Base-by-base conservation (phyloP, 352 stramenopile species). In the Pythium guiyangense region DNA sequence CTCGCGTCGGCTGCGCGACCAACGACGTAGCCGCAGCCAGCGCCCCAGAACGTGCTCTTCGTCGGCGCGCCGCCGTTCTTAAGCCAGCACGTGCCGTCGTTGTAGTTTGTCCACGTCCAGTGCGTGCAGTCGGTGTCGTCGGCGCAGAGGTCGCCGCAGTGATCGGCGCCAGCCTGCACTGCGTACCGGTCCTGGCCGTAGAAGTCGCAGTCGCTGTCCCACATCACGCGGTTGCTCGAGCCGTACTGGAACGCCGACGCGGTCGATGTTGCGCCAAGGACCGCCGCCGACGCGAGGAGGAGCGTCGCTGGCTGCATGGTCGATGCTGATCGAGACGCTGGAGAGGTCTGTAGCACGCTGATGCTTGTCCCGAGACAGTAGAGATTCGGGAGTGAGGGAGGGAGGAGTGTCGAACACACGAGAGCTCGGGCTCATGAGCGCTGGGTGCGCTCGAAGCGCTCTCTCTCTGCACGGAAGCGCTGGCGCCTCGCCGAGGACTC, bases 61-160 rank as follows among this genome's bases (percentile, higher is more conserved):
- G 56, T 35, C 27, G 48, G 56, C 6, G 56, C 63, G 31, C 20
- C 25, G 27, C 40, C 22, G 17, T 51, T 70, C 64, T 87, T 89
- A 26, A 89, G 67, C 61, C 62, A 86, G 63, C 79, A 89, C 12
- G 73, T 84, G 26, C 77, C 76, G 9, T 70, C 71, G 34, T 63
- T 69, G 55, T 75, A 69, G 57, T 73, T 71, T 17, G 59, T 74
- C 76, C 78, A 88, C 18, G 74, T 79, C 72, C 72, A 82, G 60
- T 79, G 72, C 18, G 67, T 68, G 63, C 72, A 82, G 17, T 60
- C 6, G 6, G 27, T 42, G 39, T 74, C 57, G 44, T 73, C 55
- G 0, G 52, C 62, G 29, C 72, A 82, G 11, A 52, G 43, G 22
- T 52, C 54, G 18, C 44, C 54, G 44, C 44, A 59, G 20, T n/a